Evolutionary conservation across 768 basidiomycete genomes (phyloP), one percentile per base, ranked within the genome.

Genomic region (Erythrobasidium yunnanense): DNA sequence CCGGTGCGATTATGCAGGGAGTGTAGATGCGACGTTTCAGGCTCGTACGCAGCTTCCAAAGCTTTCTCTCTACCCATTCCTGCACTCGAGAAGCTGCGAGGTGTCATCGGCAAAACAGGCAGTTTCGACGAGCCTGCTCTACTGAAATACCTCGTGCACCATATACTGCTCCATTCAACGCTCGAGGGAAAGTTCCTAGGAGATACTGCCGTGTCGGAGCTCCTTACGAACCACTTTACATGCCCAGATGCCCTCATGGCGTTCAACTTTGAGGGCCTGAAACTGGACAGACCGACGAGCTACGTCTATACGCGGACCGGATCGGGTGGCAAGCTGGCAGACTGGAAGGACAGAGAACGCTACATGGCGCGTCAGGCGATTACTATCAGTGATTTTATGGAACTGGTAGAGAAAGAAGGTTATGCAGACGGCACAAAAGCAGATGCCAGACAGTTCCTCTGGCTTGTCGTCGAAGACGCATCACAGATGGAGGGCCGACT

Each of bases 291-390:
- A 7, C 47, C 60, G 7, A 63, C 60, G 22, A n/a, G 25, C 18
- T 63, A 63, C 25, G 33, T 47, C n/a, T 63, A 49, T 32, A 63
- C 60, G 5, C 45, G 60, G n/a, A 63, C 60, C 13, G 46, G 60
- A 11, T n/a, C 30, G 7, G 17, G 30, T 25, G 60, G 60, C 4
- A 23, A 49, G 22, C 32, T 63, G 8, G 27, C 25, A 11, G 45
- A 25, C 4, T 17, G 30, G 2, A 49, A 51, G n/a, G 42, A 30
- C 13, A 20, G 60, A 25, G 22, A 33, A 8, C 11, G 35, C 29
- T 63, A 63, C 29, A 20, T 63, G 20, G 17, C 18, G 4, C 45
- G 47, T 50, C 60, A 63, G 20, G 60, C 22, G 20, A 49, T 6
- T 23, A 50, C 60, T 6, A 63, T 63, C 25, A 27, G 32, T 4